phyloP scores from a whole-genome alignment of 2,329 filamentous ascomycete species.

The Ceratocystis smalleyi region DNA sequence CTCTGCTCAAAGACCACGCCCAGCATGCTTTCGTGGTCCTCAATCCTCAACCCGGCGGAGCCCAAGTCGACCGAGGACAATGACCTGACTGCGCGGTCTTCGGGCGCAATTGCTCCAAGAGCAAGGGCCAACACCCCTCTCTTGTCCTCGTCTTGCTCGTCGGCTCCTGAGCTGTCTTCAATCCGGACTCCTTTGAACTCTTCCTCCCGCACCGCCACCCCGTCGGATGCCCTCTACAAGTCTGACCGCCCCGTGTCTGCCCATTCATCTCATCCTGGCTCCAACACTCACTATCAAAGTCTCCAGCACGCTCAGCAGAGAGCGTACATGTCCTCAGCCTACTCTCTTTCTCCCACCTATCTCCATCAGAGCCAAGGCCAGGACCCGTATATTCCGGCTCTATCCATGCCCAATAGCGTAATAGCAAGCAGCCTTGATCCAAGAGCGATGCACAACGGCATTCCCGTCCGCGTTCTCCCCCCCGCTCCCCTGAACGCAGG shows the following conservation, averaged over 20 bases:
- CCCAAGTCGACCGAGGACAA: conserved; percentile 25
- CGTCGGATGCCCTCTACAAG: neutral
- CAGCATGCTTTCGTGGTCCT: conserved; percentile 47
- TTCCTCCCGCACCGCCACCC: neutral
- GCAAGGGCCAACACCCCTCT: neutral
- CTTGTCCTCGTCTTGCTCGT: neutral
- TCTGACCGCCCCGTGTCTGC: neutral
- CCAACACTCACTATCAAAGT: neutral
- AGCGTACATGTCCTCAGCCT: neutral
- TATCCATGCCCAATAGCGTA: neutral
- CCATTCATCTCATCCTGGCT: neutral
- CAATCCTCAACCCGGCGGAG: conserved; percentile 49
- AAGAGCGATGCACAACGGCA: neutral
- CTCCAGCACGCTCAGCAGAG: neutral
- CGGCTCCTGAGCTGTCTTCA: neutral
- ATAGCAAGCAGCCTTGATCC: neutral
- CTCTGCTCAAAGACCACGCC: neutral
- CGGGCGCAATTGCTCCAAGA: neutral
- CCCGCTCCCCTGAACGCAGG: too few species aligned
- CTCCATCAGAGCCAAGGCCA: neutral
- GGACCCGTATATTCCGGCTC: neutral
- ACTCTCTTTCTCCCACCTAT: neutral
- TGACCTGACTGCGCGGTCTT: neutral
- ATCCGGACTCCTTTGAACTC: neutral
- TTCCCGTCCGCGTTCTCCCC: conserved; percentile 23